phyloP scores from a whole-genome alignment of 2,329 filamentous ascomycete species.

The Fusarium coffeatum region DNA sequence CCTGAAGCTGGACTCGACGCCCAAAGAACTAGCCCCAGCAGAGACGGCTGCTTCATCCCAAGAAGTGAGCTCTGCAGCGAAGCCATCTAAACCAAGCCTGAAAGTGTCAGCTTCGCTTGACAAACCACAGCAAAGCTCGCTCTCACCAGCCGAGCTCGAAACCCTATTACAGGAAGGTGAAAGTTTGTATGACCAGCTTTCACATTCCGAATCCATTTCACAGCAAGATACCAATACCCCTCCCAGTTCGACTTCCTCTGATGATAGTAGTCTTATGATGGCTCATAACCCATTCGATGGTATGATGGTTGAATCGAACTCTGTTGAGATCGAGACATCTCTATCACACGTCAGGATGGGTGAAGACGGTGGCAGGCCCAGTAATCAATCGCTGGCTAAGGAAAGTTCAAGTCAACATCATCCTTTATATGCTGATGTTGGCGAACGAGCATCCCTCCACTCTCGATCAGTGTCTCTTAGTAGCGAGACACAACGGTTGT shows the following conservation, averaged over 20 bases:
- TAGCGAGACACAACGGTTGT: background rate
- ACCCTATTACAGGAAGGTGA: background rate
- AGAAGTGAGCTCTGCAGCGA: background rate
- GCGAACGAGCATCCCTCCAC: background rate
- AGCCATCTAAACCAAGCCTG: background rate
- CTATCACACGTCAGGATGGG: background rate
- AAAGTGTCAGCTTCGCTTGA: background rate
- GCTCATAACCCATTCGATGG: background rate
- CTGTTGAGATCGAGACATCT: background rate
- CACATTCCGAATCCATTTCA: background rate
- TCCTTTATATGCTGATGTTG: background rate
- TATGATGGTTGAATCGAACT: background rate
- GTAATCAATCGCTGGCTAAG: background rate
- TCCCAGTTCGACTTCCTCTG: background rate
- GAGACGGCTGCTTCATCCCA: background rate
- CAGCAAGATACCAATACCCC: too few species aligned
- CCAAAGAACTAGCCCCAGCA: background rate
- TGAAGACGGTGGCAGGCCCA: background rate
- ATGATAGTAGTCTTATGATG: background rate
- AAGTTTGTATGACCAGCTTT: conserved; percentile 5
- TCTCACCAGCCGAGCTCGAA: background rate
- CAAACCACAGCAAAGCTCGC: background rate
- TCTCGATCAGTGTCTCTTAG: background rate
- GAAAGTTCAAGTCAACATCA: background rate
- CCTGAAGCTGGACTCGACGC: too few species aligned